phyloP scores from a whole-genome alignment of 805 yeast genomes.

The Tetrapisispora taiwanensis region DNA sequence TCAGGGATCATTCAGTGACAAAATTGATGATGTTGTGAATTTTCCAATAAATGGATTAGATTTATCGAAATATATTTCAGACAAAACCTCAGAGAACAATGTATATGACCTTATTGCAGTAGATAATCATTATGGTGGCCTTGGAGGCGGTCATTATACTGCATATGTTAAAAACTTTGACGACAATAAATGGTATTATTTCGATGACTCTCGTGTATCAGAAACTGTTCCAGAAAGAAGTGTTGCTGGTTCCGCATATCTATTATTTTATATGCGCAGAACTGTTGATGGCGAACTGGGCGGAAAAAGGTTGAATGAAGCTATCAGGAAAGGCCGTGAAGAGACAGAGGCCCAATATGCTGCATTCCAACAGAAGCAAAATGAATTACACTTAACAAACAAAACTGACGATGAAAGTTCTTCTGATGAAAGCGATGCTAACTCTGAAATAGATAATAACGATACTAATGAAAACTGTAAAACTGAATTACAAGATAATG shows the following conservation, averaged over 20 bases:
- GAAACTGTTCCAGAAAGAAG: slow-evolving; percentile 49
- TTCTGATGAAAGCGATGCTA: slow-evolving; percentile 13
- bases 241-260: slow-evolving; percentile 72
- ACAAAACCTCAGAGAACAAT: slow-evolving; percentile 17
- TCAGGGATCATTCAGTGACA: slow-evolving; percentile 76
- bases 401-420: slow-evolving; percentile 17
- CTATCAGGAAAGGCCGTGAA: slow-evolving; percentile 35
- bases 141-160: slow-evolving; percentile 97
- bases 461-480: neutral
- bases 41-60: slow-evolving; percentile 83
- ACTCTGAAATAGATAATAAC: slow-evolving; percentile 11
- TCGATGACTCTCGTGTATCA: slow-evolving; percentile 72
- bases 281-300: slow-evolving; percentile 32
- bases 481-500: slow-evolving; percentile 8
- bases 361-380: slow-evolving; percentile 16
- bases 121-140: slow-evolving; percentile 91
- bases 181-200: slow-evolving; percentile 79
- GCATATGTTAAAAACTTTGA: slow-evolving; percentile 73
- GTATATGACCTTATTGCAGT: slow-evolving; percentile 84
- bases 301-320: slow-evolving; percentile 34
- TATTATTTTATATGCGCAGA: slow-evolving; percentile 67
- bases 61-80: slow-evolving; percentile 47
- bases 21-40: slow-evolving; percentile 72
- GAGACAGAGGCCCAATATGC: slow-evolving; percentile 20
- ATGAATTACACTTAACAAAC: slow-evolving; percentile 20